Conservation (phyloP, 352 stramenopile genomes). For the Phytopythium aichiense region DNA sequence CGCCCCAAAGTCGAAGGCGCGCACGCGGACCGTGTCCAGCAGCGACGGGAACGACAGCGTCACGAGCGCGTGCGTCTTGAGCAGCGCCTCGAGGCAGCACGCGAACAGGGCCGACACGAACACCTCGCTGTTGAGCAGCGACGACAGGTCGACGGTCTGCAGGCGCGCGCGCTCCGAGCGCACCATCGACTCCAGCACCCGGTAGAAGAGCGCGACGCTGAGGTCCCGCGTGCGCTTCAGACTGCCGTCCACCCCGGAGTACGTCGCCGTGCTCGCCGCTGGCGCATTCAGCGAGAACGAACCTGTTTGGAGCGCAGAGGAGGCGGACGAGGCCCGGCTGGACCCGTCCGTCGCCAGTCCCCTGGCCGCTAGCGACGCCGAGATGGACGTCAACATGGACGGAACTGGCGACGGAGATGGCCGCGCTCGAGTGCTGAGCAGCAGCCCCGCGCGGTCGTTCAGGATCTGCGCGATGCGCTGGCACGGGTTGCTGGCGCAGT, state of each 20-base stretch:
- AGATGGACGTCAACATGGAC: constrained; percentile 1
- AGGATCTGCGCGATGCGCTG: constrained; percentile 51
- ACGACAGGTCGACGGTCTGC: constrained; percentile 68
- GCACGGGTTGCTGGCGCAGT: constrained; percentile 50
- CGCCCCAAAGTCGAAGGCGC: constrained; percentile 85
- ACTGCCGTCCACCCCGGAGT: constrained; percentile 69
- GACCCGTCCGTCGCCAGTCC: not conserved
- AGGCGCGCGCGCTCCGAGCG: constrained; percentile 67
- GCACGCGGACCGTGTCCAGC: constrained; percentile 67
- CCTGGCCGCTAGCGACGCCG: constrained; percentile 1
- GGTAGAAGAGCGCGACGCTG: constrained; percentile 72
- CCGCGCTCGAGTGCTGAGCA: constrained; percentile 36
- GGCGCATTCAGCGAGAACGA: constrained; percentile 9
- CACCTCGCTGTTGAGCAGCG: constrained; percentile 75
- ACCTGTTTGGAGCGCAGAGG: not conserved
- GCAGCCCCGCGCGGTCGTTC: constrained; percentile 39
- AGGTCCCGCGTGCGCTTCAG: constrained; percentile 69
- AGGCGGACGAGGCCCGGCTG: not conserved
- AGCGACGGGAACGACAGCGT: constrained; percentile 83
- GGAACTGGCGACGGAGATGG: constrained; percentile 12
- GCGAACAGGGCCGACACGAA: constrained; percentile 79
- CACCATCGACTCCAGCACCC: constrained; percentile 71
- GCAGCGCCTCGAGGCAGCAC: constrained; percentile 76
- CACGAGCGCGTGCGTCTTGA: constrained; percentile 84
- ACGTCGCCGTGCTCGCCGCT: constrained; percentile 7